A percentile compares a stretch with the other conserved stretches of the same genome.
These are phyloP conservation scores for Canavalia ensiformis DNA, from an alignment of 306 rosid genomes.

Conservation along the genomic window DNA sequence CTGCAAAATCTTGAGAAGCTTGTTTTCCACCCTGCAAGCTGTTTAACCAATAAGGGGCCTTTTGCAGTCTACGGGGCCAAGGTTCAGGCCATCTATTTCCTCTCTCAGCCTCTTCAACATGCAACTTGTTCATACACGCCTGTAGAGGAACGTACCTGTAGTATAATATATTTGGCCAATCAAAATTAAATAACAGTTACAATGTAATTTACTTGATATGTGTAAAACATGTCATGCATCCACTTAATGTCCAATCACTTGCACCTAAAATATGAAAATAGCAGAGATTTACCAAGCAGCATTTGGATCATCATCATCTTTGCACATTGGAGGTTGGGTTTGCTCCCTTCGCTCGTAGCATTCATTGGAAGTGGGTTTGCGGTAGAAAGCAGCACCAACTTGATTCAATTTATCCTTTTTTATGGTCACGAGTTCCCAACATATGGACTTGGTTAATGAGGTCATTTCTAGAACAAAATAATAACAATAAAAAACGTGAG, in stretches of 20 bases:
- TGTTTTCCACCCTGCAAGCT: constrained; percentile 73
- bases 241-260: no score
- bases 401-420: constrained; percentile 67
- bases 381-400: constrained; percentile 76
- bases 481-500: not conserved
- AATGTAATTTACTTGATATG: not conserved
- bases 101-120: constrained; percentile 53
- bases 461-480: constrained; percentile 61
- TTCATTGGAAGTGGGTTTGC: constrained; percentile 72
- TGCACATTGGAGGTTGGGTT: constrained; percentile 79
- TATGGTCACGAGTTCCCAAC: constrained; percentile 88
- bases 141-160: constrained; percentile 80
- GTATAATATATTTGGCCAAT: constrained; percentile 18
- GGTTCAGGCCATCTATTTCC: constrained; percentile 73
- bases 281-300: constrained; percentile 72
- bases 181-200: not conserved
- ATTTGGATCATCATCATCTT: constrained; percentile 75
- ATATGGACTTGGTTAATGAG: constrained; percentile 68
- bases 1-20: constrained; percentile 69
- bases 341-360: constrained; percentile 75
- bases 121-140: constrained; percentile 73
- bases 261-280: no score
- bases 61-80: constrained; percentile 74
- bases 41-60: constrained; percentile 77
- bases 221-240: no score